Evolutionary conservation across 768 basidiomycete genomes (phyloP), one percentile per base, ranked within the genome.

Genomic region (Paxillus involutus): DNA sequence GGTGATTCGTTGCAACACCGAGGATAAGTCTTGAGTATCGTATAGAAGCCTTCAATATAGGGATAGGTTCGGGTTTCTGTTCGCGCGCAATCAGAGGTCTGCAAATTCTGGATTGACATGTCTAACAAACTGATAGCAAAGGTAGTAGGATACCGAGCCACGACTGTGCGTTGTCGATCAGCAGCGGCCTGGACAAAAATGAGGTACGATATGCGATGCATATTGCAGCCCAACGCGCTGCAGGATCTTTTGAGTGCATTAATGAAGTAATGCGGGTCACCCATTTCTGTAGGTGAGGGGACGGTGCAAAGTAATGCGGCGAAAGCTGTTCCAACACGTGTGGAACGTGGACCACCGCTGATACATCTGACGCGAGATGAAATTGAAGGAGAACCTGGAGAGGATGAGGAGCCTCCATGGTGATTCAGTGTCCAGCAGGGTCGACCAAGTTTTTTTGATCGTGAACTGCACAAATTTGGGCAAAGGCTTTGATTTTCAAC

Each of bases 211-310:
- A 74, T 1, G 91, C 91, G 44, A 93, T 69, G 60, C 83, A 88
- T 33, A 92, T 74, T 9, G 89, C 91, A 19, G 87, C 84, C 91
- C 91, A 94, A 53, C 88, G 81, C 49, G 82, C 83, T 40, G 81
- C 85, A n/a, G 84, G 64, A 60, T 89, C 83, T 72, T 88, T 91
- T 16, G 91, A 85, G 63, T 88, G 86, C 46, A 93, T 74, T 49
- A 93, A 73, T 3, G 90, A 83, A 59, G 82, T 83, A 56, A 92
- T 74, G 52, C 91, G 80, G n/a, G 80, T 75, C 12, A 77, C 75
- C 90, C 90, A 94, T 78, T 90, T 91, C 51, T 82, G 73, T 10
- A 84, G 73, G 64, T 91, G 85, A 3, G 84, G 60, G 3, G 89
- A 90, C 0, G 87, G 81, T 2, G 63, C 47, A 45, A 93, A 80